Evolutionary conservation across 257 asterid species (phyloP).

Genomic region (Ocimum tenuiflorum): DNA sequence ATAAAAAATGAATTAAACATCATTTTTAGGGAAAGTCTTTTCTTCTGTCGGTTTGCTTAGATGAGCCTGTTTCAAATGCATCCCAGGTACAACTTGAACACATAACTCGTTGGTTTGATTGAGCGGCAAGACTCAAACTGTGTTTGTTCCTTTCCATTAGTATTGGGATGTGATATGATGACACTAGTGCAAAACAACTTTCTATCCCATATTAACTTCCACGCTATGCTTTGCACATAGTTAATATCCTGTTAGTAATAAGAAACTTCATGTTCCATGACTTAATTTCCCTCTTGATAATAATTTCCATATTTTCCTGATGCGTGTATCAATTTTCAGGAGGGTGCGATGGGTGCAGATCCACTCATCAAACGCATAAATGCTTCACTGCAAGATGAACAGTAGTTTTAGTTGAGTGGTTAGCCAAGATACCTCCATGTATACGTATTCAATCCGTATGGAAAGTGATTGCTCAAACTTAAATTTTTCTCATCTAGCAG

Average conservation of each 20-base stretch:
- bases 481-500: background rate
- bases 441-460: too few species aligned
- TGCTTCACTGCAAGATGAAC: conserved; percentile 44
- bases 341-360: conserved; percentile 73
- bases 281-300: background rate
- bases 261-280: background rate
- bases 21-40: background rate
- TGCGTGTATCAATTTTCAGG: conserved; percentile 39
- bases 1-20: background rate
- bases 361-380: conserved; percentile 63
- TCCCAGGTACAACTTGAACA: background rate
- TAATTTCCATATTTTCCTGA: background rate
- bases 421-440: too few species aligned
- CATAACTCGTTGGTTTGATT: background rate
- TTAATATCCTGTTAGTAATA: background rate
- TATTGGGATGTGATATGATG: too few species aligned
- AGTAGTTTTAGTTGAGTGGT: too few species aligned
- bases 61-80: background rate
- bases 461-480: background rate
- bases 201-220: background rate
- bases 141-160: too few species aligned
- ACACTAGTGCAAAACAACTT: background rate
- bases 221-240: too few species aligned
- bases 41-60: background rate
- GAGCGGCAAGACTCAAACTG: background rate